A percentile compares a stretch with the other conserved stretches of the same genome.
Conservation (phyloP, 2,329 filamentous ascomycete genomes). For the Diplodia intermedia region DNA sequence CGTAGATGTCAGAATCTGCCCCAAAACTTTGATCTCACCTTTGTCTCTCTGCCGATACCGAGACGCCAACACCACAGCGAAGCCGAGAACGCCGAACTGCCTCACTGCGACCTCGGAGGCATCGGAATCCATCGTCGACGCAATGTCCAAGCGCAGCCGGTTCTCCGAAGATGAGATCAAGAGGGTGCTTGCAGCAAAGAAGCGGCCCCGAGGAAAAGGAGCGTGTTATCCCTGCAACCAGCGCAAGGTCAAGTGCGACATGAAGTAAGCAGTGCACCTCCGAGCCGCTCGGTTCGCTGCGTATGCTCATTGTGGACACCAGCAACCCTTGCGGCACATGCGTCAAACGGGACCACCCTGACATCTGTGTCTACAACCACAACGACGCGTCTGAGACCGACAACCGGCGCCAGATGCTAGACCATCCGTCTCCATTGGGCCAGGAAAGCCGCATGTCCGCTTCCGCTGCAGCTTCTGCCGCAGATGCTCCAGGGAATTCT, state of each 20-base stretch:
- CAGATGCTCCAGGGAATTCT: not conserved
- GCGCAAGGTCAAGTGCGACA: slow-evolving; percentile 30
- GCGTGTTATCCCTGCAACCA: slow-evolving; percentile 30
- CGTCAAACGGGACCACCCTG: slow-evolving; percentile 1
- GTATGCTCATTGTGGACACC: not conserved
- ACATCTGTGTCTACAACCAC: slow-evolving; percentile 25
- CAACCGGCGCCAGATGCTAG: not conserved
- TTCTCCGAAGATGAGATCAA: slow-evolving; percentile 24
- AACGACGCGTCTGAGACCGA: not conserved
- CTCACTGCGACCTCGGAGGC: too few species aligned
- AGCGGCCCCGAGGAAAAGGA: slow-evolving; percentile 19
- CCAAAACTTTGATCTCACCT: not conserved
- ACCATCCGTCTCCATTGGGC: not conserved
- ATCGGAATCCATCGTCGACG: too few species aligned
- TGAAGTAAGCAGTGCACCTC: slow-evolving; percentile 10
- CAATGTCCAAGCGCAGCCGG: slow-evolving; percentile 9
- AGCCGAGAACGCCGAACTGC: not conserved
- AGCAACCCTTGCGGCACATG: slow-evolving; percentile 19
- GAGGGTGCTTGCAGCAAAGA: slow-evolving; percentile 15
- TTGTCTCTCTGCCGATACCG: not conserved
- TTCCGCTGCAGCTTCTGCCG: not conserved
- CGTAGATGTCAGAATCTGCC: not conserved
- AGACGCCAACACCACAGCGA: not conserved
- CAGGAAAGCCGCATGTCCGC: not conserved
- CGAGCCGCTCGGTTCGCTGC: not conserved